These are phyloP conservation scores for Stemphylium beticola DNA, from an alignment of 2,329 filamentous ascomycete species.

Conservation along the genomic window DNA sequence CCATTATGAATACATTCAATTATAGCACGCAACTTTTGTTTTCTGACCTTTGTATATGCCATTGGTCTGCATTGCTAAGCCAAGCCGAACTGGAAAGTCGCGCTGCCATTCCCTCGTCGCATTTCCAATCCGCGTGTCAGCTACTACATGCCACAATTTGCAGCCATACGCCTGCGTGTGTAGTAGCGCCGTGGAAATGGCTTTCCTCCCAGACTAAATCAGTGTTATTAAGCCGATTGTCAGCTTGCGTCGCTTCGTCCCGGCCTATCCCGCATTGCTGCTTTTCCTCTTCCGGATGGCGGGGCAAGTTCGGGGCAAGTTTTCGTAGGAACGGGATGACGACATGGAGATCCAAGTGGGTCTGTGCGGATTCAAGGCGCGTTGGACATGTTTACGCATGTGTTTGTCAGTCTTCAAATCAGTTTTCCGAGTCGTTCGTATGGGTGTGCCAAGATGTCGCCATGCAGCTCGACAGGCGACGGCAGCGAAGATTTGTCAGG, in stretches of 20 bases:
- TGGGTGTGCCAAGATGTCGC: no score
- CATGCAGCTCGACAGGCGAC: no score
- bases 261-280: background rate
- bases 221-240: constrained; percentile 2
- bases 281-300: background rate
- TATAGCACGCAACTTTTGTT: background rate
- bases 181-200: background rate
- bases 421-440: no score
- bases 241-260: background rate
- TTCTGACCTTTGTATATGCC: background rate
- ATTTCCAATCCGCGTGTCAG: background rate
- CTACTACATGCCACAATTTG: background rate
- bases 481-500: no score
- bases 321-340: background rate
- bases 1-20: background rate
- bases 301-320: background rate
- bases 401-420: background rate
- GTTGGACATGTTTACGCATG: background rate
- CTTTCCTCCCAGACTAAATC: background rate
- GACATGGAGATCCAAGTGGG: background rate
- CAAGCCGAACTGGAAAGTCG: background rate
- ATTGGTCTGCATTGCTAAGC: no score
- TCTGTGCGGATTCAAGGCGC: no score
- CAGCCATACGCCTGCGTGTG: background rate
- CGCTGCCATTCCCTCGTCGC: background rate